Evolutionary conservation across 73 alveolate species (phyloP).

Genomic region (Paraurostyla sp.): DNA sequence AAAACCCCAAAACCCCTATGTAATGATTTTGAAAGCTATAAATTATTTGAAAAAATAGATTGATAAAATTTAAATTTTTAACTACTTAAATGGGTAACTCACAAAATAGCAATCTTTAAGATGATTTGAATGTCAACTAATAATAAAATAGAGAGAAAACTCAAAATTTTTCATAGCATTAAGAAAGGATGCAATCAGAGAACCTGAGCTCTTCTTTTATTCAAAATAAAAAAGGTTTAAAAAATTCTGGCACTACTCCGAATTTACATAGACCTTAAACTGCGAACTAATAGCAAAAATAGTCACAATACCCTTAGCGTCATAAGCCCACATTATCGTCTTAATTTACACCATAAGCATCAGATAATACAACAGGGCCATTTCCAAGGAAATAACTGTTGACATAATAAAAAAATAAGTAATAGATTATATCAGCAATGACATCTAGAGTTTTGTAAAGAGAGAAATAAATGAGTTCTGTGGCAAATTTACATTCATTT

Average conservation of each 20-base stretch:
- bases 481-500: constrained; percentile 9
- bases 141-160: constrained; percentile 5
- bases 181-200: not conserved
- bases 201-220: not conserved
- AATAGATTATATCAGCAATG: constrained; percentile 14
- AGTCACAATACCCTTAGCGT: not conserved
- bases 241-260: constrained; percentile 28
- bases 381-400: not conserved
- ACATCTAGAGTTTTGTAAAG: constrained; percentile 16
- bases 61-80: not conserved
- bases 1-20: too few relatives aligned
- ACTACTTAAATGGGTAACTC: not conserved
- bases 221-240: not conserved
- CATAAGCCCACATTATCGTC: not conserved
- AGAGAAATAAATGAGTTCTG: constrained; percentile 24
- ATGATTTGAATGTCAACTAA: not conserved
- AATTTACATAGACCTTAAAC: too few relatives aligned
- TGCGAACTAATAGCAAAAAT: not conserved
- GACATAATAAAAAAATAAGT: not conserved
- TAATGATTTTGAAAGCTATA: too few relatives aligned
- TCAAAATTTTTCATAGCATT: not conserved
- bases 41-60: too few relatives aligned
- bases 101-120: too few relatives aligned
- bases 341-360: too few relatives aligned
- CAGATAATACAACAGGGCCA: constrained; percentile 1